These are phyloP conservation scores for Sugiyamaella japonica DNA, from an alignment of 1,139 yeast species.

Conservation along the genomic window DNA sequence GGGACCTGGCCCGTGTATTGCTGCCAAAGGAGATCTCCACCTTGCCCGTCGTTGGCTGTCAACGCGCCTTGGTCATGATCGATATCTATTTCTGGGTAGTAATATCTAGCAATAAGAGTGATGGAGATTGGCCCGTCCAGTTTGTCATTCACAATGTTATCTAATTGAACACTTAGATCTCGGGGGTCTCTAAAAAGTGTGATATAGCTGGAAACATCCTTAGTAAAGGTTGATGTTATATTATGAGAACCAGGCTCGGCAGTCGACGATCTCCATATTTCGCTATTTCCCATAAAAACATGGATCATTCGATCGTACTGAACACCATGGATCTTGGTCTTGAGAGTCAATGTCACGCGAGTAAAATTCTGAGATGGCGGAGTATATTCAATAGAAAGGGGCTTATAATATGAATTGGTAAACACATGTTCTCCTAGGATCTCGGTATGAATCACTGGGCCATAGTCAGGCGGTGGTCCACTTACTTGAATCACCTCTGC, in stretches of 20 bases:
- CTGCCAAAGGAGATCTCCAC: slow-evolving; percentile 14
- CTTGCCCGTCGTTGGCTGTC: neutral
- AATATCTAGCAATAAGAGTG: slow-evolving; percentile 39
- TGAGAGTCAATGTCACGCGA: slow-evolving; percentile 61
- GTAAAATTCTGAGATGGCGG: slow-evolving; percentile 53
- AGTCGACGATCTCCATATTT: slow-evolving; percentile 83
- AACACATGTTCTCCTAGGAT: slow-evolving; percentile 50
- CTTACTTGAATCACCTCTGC: slow-evolving; percentile 14
- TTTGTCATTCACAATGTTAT: slow-evolving; percentile 58
- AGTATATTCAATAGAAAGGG: slow-evolving; percentile 45
- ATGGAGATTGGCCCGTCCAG: slow-evolving; percentile 64
- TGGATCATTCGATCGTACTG: slow-evolving; percentile 80
- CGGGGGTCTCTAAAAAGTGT: slow-evolving; percentile 47
- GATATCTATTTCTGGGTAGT: slow-evolving; percentile 5
- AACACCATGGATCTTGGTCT: slow-evolving; percentile 60
- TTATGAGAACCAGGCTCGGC: slow-evolving; percentile 66
- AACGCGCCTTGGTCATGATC: slow-evolving; percentile 3
- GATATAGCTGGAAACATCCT: slow-evolving; percentile 64
- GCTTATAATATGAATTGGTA: slow-evolving; percentile 62
- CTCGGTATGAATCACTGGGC: slow-evolving; percentile 5
- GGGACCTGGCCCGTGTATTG: slow-evolving; percentile 13
- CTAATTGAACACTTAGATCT: slow-evolving; percentile 53
- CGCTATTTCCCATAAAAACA: slow-evolving; percentile 61
- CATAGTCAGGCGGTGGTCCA: slow-evolving; percentile 15
- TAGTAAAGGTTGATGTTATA: slow-evolving; percentile 48